Evolutionary conservation across 805 yeast species (phyloP), one percentile per base, ranked within the genome.

Genomic region (Cyberlindnera japonica): DNA sequence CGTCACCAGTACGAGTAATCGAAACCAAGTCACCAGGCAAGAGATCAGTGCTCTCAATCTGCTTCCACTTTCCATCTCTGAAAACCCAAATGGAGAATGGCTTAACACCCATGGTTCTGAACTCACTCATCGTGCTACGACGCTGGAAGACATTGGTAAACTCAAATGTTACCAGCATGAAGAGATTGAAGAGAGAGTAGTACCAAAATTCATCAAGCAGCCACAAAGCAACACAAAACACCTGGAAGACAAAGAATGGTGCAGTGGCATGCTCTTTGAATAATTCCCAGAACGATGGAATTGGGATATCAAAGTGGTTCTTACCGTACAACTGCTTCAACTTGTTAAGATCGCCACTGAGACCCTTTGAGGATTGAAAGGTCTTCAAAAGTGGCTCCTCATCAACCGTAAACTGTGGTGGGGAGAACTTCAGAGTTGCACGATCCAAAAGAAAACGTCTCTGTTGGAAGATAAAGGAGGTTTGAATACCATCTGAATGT

Each of bases 191-290:
- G 44, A 93, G 68, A 4, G 98, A 88, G 59, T 84, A 84, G 65
- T 90, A 90, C 98, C 98, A 93, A 69, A 85, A 83, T 53, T 91
- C 97, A 65, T 93, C 98, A 77, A 93, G 77, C 58, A 87, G 75
- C 97, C 98, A 93, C 47, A 93, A 71, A 5, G 91, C 95, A 44
- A 91, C 95, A 59, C 97, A 90, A 62, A 93, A 93, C 42, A 93
- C 73, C 69, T 93, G 99, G 71, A 93, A 93, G 19, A 93, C 96
- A 55, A 93, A 93, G 62, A 93, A 87, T 11, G 99, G 99, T 12
- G 99, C 98, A 28, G 93, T 90, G 10, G 98, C 98, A 61, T 93
- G 99, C 65, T 93, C 98, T 58, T 87, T 83, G 71, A 93, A 93
- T 55, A 93, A 71, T 63, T 91, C 98, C 41, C 75, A 48, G 54